Evolutionary conservation across 306 rosid species (phyloP).

Genomic region (Oemleria cerasiformis): DNA sequence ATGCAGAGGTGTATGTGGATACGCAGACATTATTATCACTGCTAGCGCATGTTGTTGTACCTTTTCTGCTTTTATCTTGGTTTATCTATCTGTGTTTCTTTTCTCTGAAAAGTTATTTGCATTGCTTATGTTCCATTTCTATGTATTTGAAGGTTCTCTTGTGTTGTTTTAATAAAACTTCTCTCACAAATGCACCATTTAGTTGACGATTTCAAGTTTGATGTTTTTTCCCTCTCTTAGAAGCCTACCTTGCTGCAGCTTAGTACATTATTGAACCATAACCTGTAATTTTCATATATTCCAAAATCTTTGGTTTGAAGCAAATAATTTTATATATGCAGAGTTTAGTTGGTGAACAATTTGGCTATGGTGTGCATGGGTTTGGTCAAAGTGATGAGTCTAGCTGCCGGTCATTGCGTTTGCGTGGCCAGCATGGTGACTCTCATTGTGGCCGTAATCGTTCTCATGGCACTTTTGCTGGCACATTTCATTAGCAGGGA

Average conservation of each 20-base stretch:
- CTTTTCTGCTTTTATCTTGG: not conserved
- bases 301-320: not conserved
- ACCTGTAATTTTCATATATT: not conserved
- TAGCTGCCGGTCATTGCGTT: not conserved
- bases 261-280: too few species aligned
- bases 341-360: not conserved
- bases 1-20: not conserved
- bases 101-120: not conserved
- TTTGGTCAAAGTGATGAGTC: conserved; percentile 26
- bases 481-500: not conserved
- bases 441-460: not conserved
- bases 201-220: not conserved
- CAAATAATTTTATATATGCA: not conserved
- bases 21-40: not conserved
- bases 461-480: not conserved
- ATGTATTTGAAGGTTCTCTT: not conserved
- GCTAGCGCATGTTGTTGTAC: not conserved
- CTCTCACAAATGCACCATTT: not conserved
- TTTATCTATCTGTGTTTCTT: not conserved
- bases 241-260: too few species aligned
- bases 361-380: not conserved
- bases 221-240: not conserved
- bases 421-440: conserved; percentile 5
- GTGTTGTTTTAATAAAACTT: not conserved
- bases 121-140: not conserved